Evolutionary conservation across 306 rosid species (phyloP).

Genomic region (Malus asiatica): DNA sequence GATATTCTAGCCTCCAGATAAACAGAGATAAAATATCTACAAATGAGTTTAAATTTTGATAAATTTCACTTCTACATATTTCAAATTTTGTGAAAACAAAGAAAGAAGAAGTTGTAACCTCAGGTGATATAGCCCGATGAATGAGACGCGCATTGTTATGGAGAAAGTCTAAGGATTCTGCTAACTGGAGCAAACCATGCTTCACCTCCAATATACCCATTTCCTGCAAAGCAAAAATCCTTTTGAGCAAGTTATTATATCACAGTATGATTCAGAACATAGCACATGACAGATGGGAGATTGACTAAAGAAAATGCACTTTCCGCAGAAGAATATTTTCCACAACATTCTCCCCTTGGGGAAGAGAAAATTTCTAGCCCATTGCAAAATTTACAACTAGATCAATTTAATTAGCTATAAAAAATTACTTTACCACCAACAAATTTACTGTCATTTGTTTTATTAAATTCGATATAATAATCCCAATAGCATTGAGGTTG

Average conservation of each 20-base stretch:
- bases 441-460: background rate
- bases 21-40: background rate
- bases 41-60: background rate
- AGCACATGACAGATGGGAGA: background rate
- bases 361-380: background rate
- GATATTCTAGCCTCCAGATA: background rate
- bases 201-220: slow-evolving; percentile 93
- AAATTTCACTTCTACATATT: background rate
- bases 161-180: slow-evolving; percentile 87
- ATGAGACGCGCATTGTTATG: slow-evolving; percentile 86
- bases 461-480: background rate
- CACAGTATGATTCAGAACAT: background rate
- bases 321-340: background rate
- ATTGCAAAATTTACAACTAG: background rate
- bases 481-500: background rate
- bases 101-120: slow-evolving; percentile 36
- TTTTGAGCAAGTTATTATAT: background rate
- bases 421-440: background rate
- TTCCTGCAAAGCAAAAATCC: slow-evolving; percentile 40
- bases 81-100: background rate
- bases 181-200: slow-evolving; percentile 93
- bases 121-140: slow-evolving; percentile 91
- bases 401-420: background rate
- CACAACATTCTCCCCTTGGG: background rate
- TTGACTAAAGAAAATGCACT: background rate